Evolutionary conservation across 495 filamentous ascomycete genomes (phyloP).

Genomic region (Thozetella sp.): DNA sequence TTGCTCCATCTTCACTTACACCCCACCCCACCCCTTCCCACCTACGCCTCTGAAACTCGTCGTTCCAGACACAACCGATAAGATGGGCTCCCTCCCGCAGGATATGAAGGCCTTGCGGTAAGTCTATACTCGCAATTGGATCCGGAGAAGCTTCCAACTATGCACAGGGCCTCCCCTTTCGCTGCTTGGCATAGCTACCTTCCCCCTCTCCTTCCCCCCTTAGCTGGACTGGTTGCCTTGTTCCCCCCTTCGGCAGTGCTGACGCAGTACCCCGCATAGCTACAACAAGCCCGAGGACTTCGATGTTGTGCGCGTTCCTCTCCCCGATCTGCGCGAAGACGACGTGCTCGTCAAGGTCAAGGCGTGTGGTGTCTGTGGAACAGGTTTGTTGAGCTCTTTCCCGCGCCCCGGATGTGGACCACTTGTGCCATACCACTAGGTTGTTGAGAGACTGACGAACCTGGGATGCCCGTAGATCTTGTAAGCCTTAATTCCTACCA

Average conservation of each 20-base stretch:
- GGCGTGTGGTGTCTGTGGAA: constrained; percentile 72
- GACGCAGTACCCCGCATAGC: constrained; percentile 27
- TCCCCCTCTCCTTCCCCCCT: not conserved
- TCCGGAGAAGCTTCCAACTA: no score
- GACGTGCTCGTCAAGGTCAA: constrained; percentile 66
- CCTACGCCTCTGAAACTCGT: constrained; percentile 14
- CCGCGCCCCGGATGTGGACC: not conserved
- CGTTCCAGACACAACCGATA: constrained; percentile 6
- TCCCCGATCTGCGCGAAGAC: constrained; percentile 60
- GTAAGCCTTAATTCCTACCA: constrained; percentile 3
- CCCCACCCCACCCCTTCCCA: constrained; percentile 5
- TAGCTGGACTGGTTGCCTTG: not conserved
- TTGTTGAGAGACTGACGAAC: not conserved
- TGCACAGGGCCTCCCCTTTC: no score
- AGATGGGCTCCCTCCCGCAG: constrained; percentile 23
- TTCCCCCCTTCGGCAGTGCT: not conserved
- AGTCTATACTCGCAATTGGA: not conserved
- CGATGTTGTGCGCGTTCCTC: constrained; percentile 59
- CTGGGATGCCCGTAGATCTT: constrained; percentile 1
- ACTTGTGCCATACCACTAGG: not conserved
- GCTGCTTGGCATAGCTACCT: not conserved
- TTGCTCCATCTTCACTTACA: constrained; percentile 1
- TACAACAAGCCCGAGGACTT: constrained; percentile 65
- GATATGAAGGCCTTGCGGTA: constrained; percentile 15
- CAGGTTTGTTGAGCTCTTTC: constrained; percentile 36